Percentiles rank a stretch among this genome's conserved stretches.
Evolutionary conservation across 306 rosid species (phyloP).

Genomic region (Morella rubra): DNA sequence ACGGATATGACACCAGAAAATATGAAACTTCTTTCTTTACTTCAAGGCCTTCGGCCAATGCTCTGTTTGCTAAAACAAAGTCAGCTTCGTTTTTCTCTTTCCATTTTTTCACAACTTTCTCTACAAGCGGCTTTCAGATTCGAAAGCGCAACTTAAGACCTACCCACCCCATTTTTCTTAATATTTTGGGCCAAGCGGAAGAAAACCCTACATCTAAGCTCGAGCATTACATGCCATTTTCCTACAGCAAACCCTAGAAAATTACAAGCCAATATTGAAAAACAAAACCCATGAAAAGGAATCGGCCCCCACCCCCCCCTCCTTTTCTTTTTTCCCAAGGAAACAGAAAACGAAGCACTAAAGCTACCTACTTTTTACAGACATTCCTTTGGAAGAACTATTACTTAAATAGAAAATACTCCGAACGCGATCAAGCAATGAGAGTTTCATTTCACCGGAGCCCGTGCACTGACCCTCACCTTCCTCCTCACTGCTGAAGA

Average conservation of each 20-base stretch:
- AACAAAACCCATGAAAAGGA: neutral
- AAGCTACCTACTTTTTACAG: slow-evolving; percentile 71
- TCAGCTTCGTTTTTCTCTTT: neutral
- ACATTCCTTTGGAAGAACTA: slow-evolving; percentile 51
- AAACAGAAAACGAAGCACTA: slow-evolving; percentile 27
- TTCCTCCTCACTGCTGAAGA: slow-evolving; percentile 76
- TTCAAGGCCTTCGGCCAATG: slow-evolving; percentile 85
- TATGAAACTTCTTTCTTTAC: slow-evolving; percentile 10
- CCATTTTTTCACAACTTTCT: slow-evolving; percentile 42
- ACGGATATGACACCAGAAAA: neutral
- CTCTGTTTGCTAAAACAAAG: slow-evolving; percentile 34
- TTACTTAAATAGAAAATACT: slow-evolving; percentile 54
- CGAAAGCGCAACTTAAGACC: slow-evolving; percentile 57
- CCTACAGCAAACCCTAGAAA: slow-evolving; percentile 47
- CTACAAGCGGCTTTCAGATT: slow-evolving; percentile 73
- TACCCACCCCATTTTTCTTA: slow-evolving; percentile 48
- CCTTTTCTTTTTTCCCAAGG: slow-evolving; percentile 5
- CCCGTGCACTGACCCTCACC: slow-evolving; percentile 91
- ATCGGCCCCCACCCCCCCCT: neutral
- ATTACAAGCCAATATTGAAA: slow-evolving; percentile 43
- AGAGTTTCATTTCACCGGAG: slow-evolving; percentile 63
- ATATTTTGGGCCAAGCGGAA: slow-evolving; percentile 55
- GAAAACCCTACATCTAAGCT: slow-evolving; percentile 61
- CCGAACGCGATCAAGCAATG: slow-evolving; percentile 63
- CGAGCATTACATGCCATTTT: slow-evolving; percentile 32